These are phyloP conservation scores for Candida ponderosae DNA, from an alignment of 805 yeast species.

Conservation along the genomic window DNA sequence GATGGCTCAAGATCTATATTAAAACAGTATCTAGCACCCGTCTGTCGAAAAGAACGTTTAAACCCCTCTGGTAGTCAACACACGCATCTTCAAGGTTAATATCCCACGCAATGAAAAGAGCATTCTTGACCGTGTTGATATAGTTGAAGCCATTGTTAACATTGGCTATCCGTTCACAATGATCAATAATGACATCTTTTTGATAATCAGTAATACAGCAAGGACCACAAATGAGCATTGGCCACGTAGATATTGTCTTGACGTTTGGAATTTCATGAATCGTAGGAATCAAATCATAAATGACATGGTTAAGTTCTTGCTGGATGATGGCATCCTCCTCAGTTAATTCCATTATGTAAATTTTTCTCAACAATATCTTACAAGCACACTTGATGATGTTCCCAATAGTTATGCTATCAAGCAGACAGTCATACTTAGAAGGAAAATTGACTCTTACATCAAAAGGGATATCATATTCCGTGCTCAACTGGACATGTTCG, in stretches of 20 bases:
- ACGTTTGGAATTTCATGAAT: slow-evolving; percentile 5
- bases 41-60: neutral
- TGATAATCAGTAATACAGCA: slow-evolving; percentile 5
- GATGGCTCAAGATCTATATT: slow-evolving; percentile 3
- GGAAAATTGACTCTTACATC: slow-evolving; percentile 6
- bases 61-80: neutral
- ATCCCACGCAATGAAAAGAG: slow-evolving; percentile 2
- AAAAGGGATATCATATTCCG: slow-evolving; percentile 5
- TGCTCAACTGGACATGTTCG: neutral
- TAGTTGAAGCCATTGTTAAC: slow-evolving; percentile 8
- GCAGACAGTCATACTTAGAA: slow-evolving; percentile 6
- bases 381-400: slow-evolving; percentile 14
- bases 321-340: slow-evolving; percentile 6
- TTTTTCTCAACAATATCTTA: slow-evolving; percentile 11
- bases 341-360: slow-evolving; percentile 2
- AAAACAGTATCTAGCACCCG: neutral
- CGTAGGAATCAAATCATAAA: slow-evolving; percentile 1
- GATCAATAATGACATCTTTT: slow-evolving; percentile 5
- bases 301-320: slow-evolving; percentile 2
- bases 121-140: slow-evolving; percentile 8
- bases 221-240: slow-evolving; percentile 12
- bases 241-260: slow-evolving; percentile 9
- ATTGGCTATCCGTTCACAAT: slow-evolving; percentile 7
- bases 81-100: neutral
- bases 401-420: slow-evolving; percentile 11